Evolutionary conservation across 495 filamentous ascomycete genomes (phyloP).

Genomic region (Aspergillus haitiensis): DNA sequence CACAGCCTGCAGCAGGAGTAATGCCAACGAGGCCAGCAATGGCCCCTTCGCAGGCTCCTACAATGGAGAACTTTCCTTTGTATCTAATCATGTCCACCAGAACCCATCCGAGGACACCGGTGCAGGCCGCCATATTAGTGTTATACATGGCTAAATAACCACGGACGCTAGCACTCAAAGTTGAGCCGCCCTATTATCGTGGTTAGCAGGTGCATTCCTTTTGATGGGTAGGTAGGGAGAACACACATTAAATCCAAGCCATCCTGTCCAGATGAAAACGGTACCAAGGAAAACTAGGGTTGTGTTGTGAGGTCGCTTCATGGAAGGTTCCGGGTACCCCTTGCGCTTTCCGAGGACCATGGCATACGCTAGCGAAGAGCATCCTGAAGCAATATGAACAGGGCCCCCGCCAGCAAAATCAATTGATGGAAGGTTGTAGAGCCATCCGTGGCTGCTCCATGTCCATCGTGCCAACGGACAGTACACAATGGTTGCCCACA

Average conservation of each 20-base stretch:
- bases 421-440: conserved; percentile 54
- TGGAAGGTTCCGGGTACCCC: conserved; percentile 40
- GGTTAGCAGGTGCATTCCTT: neutral
- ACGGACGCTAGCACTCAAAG: conserved; percentile 57
- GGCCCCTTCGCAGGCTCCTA: conserved; percentile 61
- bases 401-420: conserved; percentile 60
- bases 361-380: conserved; percentile 56
- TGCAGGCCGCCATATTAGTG: conserved; percentile 60
- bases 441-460: conserved; percentile 60
- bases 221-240: neutral
- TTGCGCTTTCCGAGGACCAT: conserved; percentile 56
- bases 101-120: conserved; percentile 59
- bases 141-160: conserved; percentile 61
- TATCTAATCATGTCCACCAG: conserved; percentile 58
- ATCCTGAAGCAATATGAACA: conserved; percentile 57
- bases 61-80: conserved; percentile 56
- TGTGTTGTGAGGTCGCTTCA: conserved; percentile 56
- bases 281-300: conserved; percentile 59
- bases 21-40: conserved; percentile 66
- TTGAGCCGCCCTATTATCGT: conserved; percentile 50
- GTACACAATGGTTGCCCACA: conserved; percentile 61
- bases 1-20: conserved; percentile 63
- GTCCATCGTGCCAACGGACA: conserved; percentile 62
- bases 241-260: conserved; percentile 59
- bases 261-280: conserved; percentile 59